phyloP scores from a whole-genome alignment of 1,284 basidiomycete species.

The Trichosporon faecale region DNA sequence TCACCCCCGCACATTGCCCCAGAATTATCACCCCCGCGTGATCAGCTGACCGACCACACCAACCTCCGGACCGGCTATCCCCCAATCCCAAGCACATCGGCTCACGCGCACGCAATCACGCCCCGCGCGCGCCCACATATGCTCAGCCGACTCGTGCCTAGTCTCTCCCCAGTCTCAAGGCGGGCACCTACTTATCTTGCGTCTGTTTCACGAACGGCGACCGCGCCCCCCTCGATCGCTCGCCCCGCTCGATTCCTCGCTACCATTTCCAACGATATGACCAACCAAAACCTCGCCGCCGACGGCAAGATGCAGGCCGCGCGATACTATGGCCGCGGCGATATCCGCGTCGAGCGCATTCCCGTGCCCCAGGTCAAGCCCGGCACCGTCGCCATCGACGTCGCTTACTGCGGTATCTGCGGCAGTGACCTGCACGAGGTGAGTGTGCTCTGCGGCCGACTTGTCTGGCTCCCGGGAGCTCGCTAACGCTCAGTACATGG shows the following conservation, averaged over 20 bases:
- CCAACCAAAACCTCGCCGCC: neutral
- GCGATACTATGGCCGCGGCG: slow-evolving; percentile 21
- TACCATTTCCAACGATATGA: slow-evolving; percentile 17
- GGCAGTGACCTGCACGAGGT: slow-evolving; percentile 20
- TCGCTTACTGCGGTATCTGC: slow-evolving; percentile 25
- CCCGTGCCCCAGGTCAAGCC: slow-evolving; percentile 18
- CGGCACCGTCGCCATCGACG: slow-evolving; percentile 23
- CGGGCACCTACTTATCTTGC: neutral
- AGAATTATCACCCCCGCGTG: neutral
- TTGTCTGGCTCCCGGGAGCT: neutral
- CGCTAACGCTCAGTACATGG: slow-evolving; percentile 17
- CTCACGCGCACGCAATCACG: too few relatives aligned
- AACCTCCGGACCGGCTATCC: neutral
- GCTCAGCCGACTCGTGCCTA: neutral
- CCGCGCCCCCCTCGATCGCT: neutral
- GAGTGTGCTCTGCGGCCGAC: too few relatives aligned
- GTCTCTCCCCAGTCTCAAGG: neutral
- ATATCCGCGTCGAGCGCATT: slow-evolving; percentile 22
- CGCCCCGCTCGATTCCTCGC: neutral
- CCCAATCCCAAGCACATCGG: neutral
- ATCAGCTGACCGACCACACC: neutral
- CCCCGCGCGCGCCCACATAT: neutral
- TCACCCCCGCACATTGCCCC: neutral
- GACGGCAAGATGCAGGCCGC: slow-evolving; percentile 22
- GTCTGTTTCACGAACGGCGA: neutral